A percentile compares a stretch with the other conserved stretches of the same genome.
Conservation (phyloP, 345 rosid species). For the Hibiscus mutabilis region DNA sequence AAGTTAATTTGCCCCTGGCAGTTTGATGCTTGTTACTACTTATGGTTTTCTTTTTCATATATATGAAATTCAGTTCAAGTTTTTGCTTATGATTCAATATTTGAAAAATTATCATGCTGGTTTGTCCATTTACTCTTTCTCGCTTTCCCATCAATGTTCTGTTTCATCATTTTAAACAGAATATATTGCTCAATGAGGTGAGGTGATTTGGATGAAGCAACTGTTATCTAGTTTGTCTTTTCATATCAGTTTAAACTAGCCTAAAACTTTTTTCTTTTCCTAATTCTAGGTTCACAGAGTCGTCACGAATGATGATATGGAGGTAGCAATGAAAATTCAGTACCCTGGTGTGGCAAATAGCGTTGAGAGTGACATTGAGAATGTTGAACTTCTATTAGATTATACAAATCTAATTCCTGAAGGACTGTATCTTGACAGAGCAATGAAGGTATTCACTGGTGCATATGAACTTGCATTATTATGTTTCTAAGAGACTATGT, state of each 20-base stretch:
- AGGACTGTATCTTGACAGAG: constrained; percentile 88
- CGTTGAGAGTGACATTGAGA: constrained; percentile 92
- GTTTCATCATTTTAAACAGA: not conserved
- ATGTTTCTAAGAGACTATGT: not conserved
- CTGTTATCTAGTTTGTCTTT: not conserved
- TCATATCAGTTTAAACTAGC: not conserved
- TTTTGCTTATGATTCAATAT: not conserved
- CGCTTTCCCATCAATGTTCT: not conserved
- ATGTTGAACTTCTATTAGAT: constrained; percentile 71
- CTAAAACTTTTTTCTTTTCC: not conserved
- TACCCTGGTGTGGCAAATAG: constrained; percentile 98
- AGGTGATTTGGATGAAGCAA: not conserved
- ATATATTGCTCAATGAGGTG: not conserved
- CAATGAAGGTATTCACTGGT: constrained; percentile 58
- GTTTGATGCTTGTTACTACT: not conserved
- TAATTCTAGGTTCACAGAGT: constrained; percentile 78
- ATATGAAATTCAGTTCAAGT: not conserved
- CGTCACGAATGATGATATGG: constrained; percentile 59
- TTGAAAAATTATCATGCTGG: not conserved
- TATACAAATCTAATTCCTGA: constrained; percentile 87
- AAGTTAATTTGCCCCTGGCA: not conserved
- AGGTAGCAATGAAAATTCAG: constrained; percentile 94
- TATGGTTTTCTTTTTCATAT: not conserved
- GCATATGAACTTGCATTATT: not conserved
- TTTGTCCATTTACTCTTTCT: not conserved